Evolutionary conservation across 2,329 filamentous ascomycete species (phyloP), one percentile per base, ranked within the genome.

Genomic region (Sclerotinia sclerotiorum): DNA sequence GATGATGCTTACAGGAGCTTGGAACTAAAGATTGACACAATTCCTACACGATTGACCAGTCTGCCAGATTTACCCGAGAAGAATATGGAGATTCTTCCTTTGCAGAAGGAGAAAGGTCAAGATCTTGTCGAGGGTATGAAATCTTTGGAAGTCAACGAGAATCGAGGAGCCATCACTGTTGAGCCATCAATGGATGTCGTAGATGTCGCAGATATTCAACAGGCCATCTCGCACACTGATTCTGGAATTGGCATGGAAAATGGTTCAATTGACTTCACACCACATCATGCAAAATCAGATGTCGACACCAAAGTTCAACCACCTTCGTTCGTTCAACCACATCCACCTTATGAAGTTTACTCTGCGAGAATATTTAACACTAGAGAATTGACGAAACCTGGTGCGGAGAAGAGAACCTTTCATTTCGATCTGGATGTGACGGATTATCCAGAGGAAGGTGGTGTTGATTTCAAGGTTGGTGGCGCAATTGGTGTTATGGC

Each of bases 381-480:
- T 2, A 90, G 95, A 68, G 93, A 97, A 80, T 82, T 99, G 77
- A 99, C 95, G 17, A 90, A 88, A 77, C 84, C 87, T 32, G 94
- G 94, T 29, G 95, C 95, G 6, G 93, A 97, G 83, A 99, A 99
- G 86, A 87, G 94, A 70, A 99, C 95, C 0, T 97, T 94, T 79
- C 95, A 99, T 80, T 98, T 98, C 76, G 95, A 98, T 76, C 87
- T 99, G 56, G 95, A 99, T 76, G 90, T 99, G 62, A 97, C 94
- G 61, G 90, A 97, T 78, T 99, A 99, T 75, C 93, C 95, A 0
- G 86, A 88, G 27, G 93, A 96, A 80, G 90, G 91, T 66, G 84
- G 86, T 62, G 88, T 94, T 6, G 95, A 98, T 77, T 99, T 98
- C 84, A 94, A 94, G 77, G 95, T 99, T 24, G 95, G 95, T 69